These are phyloP conservation scores for Marchantia paleacea DNA, from an alignment of 225 moss, liverwort and hornwort genomes.

Conservation along the genomic window DNA sequence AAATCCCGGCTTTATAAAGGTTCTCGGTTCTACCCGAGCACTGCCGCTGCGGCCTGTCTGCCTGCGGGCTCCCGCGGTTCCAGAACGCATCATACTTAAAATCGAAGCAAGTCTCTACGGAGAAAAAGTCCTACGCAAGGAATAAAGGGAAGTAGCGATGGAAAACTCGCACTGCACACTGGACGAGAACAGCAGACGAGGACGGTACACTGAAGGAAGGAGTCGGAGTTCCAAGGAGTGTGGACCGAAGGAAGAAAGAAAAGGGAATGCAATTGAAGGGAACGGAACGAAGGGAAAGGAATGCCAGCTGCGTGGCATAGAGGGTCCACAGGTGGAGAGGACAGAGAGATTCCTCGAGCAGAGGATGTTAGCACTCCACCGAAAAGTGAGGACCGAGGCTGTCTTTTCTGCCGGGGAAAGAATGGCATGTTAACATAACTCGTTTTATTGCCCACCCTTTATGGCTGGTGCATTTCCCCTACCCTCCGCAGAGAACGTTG, in stretches of 20 bases:
- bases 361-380: not conserved
- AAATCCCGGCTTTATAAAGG: too few relatives aligned
- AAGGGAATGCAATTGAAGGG: not conserved
- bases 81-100: not conserved
- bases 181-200: too few relatives aligned
- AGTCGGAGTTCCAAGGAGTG: not conserved
- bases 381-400: not conserved
- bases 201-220: not conserved
- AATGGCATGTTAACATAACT: not conserved
- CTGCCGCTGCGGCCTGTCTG: too few relatives aligned
- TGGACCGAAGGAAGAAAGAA: not conserved
- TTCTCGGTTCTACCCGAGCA: too few relatives aligned
- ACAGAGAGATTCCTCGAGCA: not conserved
- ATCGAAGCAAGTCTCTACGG: not conserved
- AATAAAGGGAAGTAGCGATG: too few relatives aligned
- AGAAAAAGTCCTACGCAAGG: not conserved
- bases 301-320: constrained; percentile 2
- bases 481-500: constrained; percentile 1
- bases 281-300: not conserved
- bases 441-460: not conserved
- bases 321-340: not conserved
- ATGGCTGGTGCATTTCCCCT: not conserved
- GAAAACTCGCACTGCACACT: too few relatives aligned
- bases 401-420: not conserved
- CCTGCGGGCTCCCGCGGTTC: not conserved